Conservation (phyloP, 2,329 filamentous ascomycete genomes). For the Aspergillus jensenii region DNA sequence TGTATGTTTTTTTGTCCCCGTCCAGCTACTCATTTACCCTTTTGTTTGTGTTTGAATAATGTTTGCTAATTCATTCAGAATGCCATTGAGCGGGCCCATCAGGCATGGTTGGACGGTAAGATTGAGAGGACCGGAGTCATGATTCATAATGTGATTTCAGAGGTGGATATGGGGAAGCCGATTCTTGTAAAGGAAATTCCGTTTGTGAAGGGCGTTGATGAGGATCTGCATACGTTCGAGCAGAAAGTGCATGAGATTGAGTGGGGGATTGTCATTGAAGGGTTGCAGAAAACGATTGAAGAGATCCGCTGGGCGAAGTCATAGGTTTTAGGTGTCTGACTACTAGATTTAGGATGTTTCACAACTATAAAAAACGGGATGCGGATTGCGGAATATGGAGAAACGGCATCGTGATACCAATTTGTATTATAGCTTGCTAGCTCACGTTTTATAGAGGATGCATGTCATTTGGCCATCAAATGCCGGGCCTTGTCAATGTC, state of each 20-base stretch:
- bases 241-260: slow-evolving; percentile 73
- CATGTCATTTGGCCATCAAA: background rate
- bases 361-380: background rate
- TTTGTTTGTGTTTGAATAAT: background rate
- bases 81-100: slow-evolving; percentile 76
- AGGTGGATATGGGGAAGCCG: slow-evolving; percentile 77
- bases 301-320: slow-evolving; percentile 28
- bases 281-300: slow-evolving; percentile 47
- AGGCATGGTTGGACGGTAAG: slow-evolving; percentile 68
- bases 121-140: slow-evolving; percentile 75
- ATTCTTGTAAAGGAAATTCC: slow-evolving; percentile 70
- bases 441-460: slow-evolving; percentile 1
- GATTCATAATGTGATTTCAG: slow-evolving; percentile 78
- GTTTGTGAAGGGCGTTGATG: slow-evolving; percentile 59
- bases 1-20: slow-evolving; percentile 28
- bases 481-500: background rate
- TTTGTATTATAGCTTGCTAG: slow-evolving; percentile 8
- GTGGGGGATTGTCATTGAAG: slow-evolving; percentile 76
- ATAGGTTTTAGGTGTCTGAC: background rate
- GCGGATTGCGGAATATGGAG: background rate
- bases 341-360: background rate
- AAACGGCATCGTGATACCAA: slow-evolving; percentile 7
- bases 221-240: slow-evolving; percentile 66
- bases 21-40: background rate
- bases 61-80: slow-evolving; percentile 29